A percentile compares a stretch with the other conserved stretches of the same genome.
phyloP scores from a whole-genome alignment of 495 filamentous ascomycete species.

The Evansstolkia leycettana region DNA sequence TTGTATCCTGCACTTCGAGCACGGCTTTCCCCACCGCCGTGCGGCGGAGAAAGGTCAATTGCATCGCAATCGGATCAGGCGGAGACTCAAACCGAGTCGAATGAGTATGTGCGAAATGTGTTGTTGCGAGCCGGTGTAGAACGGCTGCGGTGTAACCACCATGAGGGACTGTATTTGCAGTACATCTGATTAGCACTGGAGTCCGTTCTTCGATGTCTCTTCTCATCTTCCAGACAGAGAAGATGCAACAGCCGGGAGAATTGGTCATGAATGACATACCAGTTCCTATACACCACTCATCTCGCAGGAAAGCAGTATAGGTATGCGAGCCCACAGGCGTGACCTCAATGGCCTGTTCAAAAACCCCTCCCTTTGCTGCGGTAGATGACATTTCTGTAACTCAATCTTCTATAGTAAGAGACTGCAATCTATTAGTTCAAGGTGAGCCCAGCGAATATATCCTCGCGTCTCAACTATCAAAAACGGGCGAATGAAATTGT shows the following conservation, averaged over 20 bases:
- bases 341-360: constrained; percentile 47
- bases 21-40: constrained; percentile 49
- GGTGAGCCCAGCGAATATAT: too few species aligned
- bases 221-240: too few species aligned
- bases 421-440: too few species aligned
- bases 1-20: constrained; percentile 57
- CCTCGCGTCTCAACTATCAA: too few species aligned
- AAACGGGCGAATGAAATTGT: too few species aligned
- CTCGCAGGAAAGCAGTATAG: constrained; percentile 44
- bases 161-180: constrained; percentile 54
- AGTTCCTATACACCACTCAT: constrained; percentile 62
- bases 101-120: constrained; percentile 56
- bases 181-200: constrained; percentile 3
- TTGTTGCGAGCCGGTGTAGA: constrained; percentile 46
- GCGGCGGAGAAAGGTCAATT: constrained; percentile 62
- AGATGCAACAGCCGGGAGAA: too few species aligned
- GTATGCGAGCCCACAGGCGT: constrained; percentile 43
- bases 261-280: too few species aligned
- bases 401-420: too few species aligned
- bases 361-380: constrained; percentile 12
- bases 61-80: constrained; percentile 46
- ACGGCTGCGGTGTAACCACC: constrained; percentile 64
- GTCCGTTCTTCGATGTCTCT: neutral
- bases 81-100: constrained; percentile 44
- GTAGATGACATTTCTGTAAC: too few species aligned